phyloP scores from a whole-genome alignment of 2,329 filamentous ascomycete species.

The Parasarocladium wereldwijsianum region DNA sequence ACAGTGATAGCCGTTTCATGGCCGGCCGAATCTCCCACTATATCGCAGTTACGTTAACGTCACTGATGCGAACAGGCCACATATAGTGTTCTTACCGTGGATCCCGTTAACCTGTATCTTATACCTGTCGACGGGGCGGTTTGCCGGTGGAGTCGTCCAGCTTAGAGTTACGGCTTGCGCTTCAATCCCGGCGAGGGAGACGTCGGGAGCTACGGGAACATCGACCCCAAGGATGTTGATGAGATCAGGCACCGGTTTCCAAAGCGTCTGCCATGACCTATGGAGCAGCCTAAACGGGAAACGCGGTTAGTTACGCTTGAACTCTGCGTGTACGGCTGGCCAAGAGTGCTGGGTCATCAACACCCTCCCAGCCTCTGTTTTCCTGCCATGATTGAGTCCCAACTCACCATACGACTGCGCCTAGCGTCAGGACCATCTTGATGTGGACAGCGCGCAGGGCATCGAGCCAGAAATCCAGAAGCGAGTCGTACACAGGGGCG shows the following conservation, averaged over 20 bases:
- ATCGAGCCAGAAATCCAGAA: constrained; percentile 29
- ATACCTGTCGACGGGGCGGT: constrained; percentile 65
- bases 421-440: constrained; percentile 39
- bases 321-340: neutral
- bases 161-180: constrained; percentile 77
- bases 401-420: constrained; percentile 39
- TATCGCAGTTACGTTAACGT: neutral
- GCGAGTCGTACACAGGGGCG: constrained; percentile 14
- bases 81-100: constrained; percentile 45
- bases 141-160: constrained; percentile 63
- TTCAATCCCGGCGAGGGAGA: constrained; percentile 81
- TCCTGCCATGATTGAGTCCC: too few relatives aligned
- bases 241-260: constrained; percentile 81
- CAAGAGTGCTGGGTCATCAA: neutral
- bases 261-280: constrained; percentile 75
- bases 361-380: too few relatives aligned
- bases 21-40: constrained; percentile 65
- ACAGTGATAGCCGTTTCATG: constrained; percentile 58
- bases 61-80: neutral
- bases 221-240: constrained; percentile 87
- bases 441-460: constrained; percentile 31
- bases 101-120: constrained; percentile 88
- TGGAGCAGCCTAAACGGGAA: constrained; percentile 52
- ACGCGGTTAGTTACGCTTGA: constrained; percentile 1
- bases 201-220: constrained; percentile 76